Base-by-base conservation (phyloP, 23 red algal genomes). In the Agarophyton chilense region DNA sequence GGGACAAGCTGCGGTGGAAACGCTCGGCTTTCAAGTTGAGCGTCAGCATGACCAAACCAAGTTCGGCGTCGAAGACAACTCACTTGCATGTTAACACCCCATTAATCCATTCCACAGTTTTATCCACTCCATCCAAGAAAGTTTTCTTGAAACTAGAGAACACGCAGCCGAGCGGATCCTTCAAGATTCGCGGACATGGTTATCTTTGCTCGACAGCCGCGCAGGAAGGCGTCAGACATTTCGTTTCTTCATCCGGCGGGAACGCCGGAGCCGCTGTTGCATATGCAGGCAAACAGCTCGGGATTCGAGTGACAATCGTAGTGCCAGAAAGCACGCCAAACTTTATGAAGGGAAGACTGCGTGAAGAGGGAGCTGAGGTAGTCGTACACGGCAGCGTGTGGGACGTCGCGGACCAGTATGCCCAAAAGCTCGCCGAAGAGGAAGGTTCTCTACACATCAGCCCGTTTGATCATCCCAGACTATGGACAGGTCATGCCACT, bases 211-310 rank as follows among this genome's bases (percentile, higher is more conserved):
- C 84, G 24, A 77, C 85, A 11, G 82, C 83, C 2, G 82, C 44
- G 5, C 36, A 39, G 8, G 57, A 78, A 61, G 85, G 86, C 1
- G 67, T 63, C 2, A 32, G 11, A 0, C 93, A 92, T 26, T 84
- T 98, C 18, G 81, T 98, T 10, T 94, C 72, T 29, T 94, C 90
- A 6, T 98, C 95, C 16, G 95, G 95, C 39, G 95, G 95, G 21
- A 98, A 98, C 42, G 95, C 95, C 13, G 95, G 95, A 19, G 61
- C 77, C 14, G 95, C 95, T 29, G 95, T 90, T 19, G 95, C 95
- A 9, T 67, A 81, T 63, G 95, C 95, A 0, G 90, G 66, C 22
- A 26, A 36, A 33, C 34, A 66, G 17, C 46, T 90, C 9, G 95
- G 90, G 16, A 62, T 98, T 0, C 74, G 39, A 10, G 91, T 84